phyloP scores from a whole-genome alignment of 2,329 filamentous ascomycete species.

The Cercospora sp. region DNA sequence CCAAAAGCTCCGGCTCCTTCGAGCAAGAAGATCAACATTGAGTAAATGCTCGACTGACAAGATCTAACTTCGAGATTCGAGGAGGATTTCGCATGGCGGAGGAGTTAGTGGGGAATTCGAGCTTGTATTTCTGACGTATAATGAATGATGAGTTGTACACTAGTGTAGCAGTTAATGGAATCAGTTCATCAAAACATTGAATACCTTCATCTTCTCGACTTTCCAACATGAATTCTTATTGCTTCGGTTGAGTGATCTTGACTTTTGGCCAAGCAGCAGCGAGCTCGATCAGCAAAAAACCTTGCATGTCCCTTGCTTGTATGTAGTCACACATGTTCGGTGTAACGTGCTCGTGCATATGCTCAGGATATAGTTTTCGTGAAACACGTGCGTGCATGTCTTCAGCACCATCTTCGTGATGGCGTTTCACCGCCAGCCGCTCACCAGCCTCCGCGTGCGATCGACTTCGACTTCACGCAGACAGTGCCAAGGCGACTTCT shows the following conservation, averaged over 20 bases:
- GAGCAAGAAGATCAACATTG: conserved; percentile 57
- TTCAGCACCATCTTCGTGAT: neutral
- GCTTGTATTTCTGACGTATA: conserved; percentile 1
- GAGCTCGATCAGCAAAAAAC: neutral
- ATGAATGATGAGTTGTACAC: conserved; percentile 17
- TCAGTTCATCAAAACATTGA: neutral
- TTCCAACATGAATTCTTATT: neutral
- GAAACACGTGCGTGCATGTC: neutral
- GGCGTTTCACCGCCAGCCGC: neutral
- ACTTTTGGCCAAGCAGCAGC: neutral
- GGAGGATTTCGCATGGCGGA: conserved; percentile 3
- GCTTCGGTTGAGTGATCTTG: neutral
- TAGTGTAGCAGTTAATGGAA: conserved; percentile 17
- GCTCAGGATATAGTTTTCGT: neutral
- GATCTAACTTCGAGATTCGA: neutral
- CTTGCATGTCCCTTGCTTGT: neutral
- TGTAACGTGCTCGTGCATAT: neutral
- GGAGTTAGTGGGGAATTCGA: neutral
- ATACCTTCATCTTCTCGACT: neutral
- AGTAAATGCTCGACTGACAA: conserved; percentile 42
- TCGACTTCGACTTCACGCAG: neutral
- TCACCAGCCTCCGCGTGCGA: neutral
- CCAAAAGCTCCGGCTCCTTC: conserved; percentile 55
- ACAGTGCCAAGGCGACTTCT: neutral
- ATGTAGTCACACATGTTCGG: neutral